Evolutionary conservation across 2,329 filamentous ascomycete species (phyloP), one percentile per base, ranked within the genome.

Genomic region (Alternaria viburni): DNA sequence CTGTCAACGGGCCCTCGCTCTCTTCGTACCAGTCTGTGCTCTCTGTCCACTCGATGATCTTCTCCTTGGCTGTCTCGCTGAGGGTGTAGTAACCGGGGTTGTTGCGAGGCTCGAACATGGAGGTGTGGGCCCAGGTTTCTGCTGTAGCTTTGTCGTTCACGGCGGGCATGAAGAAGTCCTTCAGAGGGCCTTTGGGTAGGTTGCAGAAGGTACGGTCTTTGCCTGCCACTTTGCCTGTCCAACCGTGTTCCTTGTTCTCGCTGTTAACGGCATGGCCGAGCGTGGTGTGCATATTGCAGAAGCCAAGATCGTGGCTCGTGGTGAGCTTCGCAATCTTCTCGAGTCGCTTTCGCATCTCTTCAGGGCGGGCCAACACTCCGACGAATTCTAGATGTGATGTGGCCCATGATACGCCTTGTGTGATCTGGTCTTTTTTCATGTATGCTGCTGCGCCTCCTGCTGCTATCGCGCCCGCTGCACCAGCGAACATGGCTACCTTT

Each of bases 311-410:
- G 13, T 92, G 86, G 61, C 91, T 88, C 49, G 83, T 79, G 32
- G 89, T 85, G 19, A 94, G 82, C 62, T 85, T 84, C n/a, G 87
- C 84, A 77, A 97, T 84, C 64, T 83, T 86, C n/a, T 84, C 82
- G 10, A 97, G 85, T 30, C 96, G 88, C 74, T 89, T 87, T 70
- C 90, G 89, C 68, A 98, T 83, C 75, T 97, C 93, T 71, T 94
- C 91, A 5, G 89, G 89, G n/a, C 92, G 89, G 51, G 92, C 91
- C 8, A 99, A 86, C 74, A 93, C 96, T 3, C 93, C 93, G 1
- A 98, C 92, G 74, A 98, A 99, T 79, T 96, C 92, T 25, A 99
- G 88, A 80, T 99, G 96, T 36, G 92, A 96, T 15, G 91, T 89
- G 13, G 92, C 92, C 93, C 94, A 98, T 10, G 84, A 84, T 83